These are phyloP conservation scores for Plasmodium cynomolgi DNA, from an alignment of 169 alveolate species.

Conservation along the genomic window DNA sequence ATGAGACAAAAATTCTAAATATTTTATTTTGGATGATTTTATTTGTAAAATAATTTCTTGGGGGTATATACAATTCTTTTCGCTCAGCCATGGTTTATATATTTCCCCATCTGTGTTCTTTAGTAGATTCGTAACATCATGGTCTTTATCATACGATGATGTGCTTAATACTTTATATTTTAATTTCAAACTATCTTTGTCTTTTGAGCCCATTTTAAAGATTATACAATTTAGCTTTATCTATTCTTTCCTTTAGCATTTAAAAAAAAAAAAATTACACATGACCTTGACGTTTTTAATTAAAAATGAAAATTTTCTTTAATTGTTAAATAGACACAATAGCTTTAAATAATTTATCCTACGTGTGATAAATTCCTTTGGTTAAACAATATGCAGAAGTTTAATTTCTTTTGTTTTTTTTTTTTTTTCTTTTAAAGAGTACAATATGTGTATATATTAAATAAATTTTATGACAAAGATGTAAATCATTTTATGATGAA, in stretches of 20 bases:
- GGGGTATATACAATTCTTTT: conserved; percentile 58
- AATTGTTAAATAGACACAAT: background rate
- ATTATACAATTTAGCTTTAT: conserved; percentile 2
- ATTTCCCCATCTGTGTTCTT: conserved; percentile 47
- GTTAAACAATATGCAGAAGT: conserved; percentile 9
- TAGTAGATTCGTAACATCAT: conserved; percentile 42
- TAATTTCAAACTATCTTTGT: conserved; percentile 60
- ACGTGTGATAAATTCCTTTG: conserved; percentile 6
- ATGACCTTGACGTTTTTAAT: background rate
- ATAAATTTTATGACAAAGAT: background rate
- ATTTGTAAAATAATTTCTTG: conserved; percentile 70
- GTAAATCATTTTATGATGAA: background rate
- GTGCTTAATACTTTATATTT: conserved; percentile 58
- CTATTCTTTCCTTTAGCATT: background rate
- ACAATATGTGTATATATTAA: conserved; percentile 17
- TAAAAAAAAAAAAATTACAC: conserved; percentile 7
- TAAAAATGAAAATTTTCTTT: background rate
- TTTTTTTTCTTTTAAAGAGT: conserved; percentile 23
- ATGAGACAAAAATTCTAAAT: conserved; percentile 71
- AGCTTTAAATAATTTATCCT: conserved; percentile 30
- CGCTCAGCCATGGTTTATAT: conserved; percentile 71
- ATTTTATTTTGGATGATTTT: conserved; percentile 64
- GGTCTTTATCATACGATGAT: conserved; percentile 74
- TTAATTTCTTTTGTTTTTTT: conserved; percentile 31
- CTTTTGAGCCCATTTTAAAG: conserved; percentile 60